Evolutionary conservation across 2,329 filamentous ascomycete species (phyloP), one percentile per base, ranked within the genome.

Genomic region (Pseudogymnoascus sp.): DNA sequence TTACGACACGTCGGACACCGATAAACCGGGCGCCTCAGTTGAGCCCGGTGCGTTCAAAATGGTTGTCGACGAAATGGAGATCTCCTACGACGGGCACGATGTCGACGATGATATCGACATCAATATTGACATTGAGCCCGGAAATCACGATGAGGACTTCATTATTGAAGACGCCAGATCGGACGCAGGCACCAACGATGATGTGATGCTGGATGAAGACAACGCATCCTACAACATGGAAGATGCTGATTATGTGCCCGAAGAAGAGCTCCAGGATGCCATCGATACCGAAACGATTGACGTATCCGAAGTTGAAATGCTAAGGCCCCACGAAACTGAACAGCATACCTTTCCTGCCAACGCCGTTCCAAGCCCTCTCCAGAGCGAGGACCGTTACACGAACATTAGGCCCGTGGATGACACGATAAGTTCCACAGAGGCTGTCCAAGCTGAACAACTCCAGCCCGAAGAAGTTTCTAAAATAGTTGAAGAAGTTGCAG

Each of bases 61-160:
- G 70, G 67, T 72, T 54, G 77, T 78, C 61, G 76, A 80, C 60
- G 75, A 68, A 61, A 84, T 84, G 81, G 81, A 84, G 64, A 75
- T 86, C 68, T 75, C 81, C 67, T 76, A 80, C 41, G 76, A 78
- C 61, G 77, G 74, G 54, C 71, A 68, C 20, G 64, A 68, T 58
- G 69, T 71, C 43, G 78, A 81, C 60, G 76, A 76, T 59, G 80
- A 84, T 61, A 80, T 82, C 60, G 81, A 84, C 62, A 83, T 87
- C 63, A 84, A 87, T 65, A 76, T 86, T 63, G 83, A 85, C 65
- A 70, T 79, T 63, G 73, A 76, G 67, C 71, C 69, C 50, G 71
- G 70, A 14, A 67, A 70, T 30, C 70, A 72, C 25, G 78, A 86
- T 63, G 81, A 85, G 66, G 80, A 85, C 65, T 76, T 78, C 62